Evolutionary conservation across 2,329 filamentous ascomycete species (phyloP).

Genomic region (Neopestalotiopsis sp.): DNA sequence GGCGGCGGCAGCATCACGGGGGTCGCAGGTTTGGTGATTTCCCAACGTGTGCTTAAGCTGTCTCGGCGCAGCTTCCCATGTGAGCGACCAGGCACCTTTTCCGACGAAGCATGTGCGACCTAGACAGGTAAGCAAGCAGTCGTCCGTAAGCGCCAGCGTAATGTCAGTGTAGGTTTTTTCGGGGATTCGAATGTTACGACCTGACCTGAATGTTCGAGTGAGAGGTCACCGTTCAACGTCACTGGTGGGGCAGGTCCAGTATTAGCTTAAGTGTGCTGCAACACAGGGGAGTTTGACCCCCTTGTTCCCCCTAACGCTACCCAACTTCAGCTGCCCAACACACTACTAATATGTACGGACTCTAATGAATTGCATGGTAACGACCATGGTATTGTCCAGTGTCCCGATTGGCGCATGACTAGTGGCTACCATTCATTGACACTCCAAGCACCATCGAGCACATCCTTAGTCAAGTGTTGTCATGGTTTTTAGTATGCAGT

Average conservation of each 20-base stretch:
- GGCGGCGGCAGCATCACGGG: conserved; percentile 13
- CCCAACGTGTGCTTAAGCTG: conserved; percentile 7
- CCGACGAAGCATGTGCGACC: background rate
- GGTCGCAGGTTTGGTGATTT: background rate
- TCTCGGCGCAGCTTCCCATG: conserved; percentile 5
- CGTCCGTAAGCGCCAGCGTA: conserved; percentile 1
- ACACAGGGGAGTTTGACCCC: conserved; percentile 1
- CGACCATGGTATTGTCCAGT: too few relatives aligned
- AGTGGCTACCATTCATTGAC: too few relatives aligned
- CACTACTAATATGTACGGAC: too few relatives aligned
- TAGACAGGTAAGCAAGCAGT: background rate
- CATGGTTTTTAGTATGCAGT: too few relatives aligned
- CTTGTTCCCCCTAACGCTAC: background rate
- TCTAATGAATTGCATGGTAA: too few relatives aligned
- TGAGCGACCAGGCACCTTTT: background rate
- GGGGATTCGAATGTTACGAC: background rate
- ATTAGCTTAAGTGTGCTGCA: background rate
- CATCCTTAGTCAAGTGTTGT: too few relatives aligned
- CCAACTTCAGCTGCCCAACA: background rate
- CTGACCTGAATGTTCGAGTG: background rate
- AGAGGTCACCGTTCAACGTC: conserved; percentile 9
- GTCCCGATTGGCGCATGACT: too few relatives aligned
- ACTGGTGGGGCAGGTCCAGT: conserved; percentile 13
- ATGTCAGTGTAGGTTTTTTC: background rate
- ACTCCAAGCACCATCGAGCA: too few relatives aligned